Percentiles rank a stretch among this genome's conserved stretches.
These are phyloP conservation scores for Mallotus repandus DNA, from an alignment of 441 rosid genomes.

Conservation along the genomic window DNA sequence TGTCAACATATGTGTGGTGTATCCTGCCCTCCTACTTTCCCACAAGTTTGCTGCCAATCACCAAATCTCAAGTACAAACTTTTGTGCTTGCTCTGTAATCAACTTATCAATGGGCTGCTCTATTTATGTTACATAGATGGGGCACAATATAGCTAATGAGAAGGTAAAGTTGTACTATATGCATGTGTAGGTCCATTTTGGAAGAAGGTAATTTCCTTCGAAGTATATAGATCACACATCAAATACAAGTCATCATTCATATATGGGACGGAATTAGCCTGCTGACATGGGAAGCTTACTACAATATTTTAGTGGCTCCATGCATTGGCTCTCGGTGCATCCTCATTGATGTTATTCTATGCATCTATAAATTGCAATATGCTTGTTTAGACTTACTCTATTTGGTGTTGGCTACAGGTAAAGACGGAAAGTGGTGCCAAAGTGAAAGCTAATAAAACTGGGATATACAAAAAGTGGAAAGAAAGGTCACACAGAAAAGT, in stretches of 20 bases:
- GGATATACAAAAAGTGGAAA: constrained; percentile 92
- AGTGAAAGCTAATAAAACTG: constrained; percentile 65
- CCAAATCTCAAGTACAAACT: not conserved
- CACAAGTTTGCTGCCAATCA: not conserved
- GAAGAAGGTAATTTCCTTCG: not conserved
- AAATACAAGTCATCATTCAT: not conserved
- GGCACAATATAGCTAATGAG: not conserved
- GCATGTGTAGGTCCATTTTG: not conserved
- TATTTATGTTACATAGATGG: not conserved
- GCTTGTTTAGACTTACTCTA: not conserved
- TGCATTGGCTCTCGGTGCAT: not conserved
- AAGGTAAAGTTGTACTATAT: not conserved
- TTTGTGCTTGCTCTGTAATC: not conserved
- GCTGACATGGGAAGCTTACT: not conserved
- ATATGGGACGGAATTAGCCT: not conserved
- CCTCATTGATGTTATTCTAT: not conserved
- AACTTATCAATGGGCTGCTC: not conserved
- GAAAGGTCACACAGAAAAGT: constrained; percentile 62
- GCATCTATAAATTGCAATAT: not conserved
- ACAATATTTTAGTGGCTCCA: not conserved
- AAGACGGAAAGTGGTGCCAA: constrained; percentile 92
- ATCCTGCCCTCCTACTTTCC: not conserved
- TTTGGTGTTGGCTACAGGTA: constrained; percentile 42
- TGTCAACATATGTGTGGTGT: not conserved
- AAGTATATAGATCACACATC: not conserved